Percentiles rank a stretch among this genome's conserved stretches.
These are phyloP conservation scores for Fistulifera pelliculosa DNA, from an alignment of 108 stramenopile species.

Conservation along the genomic window DNA sequence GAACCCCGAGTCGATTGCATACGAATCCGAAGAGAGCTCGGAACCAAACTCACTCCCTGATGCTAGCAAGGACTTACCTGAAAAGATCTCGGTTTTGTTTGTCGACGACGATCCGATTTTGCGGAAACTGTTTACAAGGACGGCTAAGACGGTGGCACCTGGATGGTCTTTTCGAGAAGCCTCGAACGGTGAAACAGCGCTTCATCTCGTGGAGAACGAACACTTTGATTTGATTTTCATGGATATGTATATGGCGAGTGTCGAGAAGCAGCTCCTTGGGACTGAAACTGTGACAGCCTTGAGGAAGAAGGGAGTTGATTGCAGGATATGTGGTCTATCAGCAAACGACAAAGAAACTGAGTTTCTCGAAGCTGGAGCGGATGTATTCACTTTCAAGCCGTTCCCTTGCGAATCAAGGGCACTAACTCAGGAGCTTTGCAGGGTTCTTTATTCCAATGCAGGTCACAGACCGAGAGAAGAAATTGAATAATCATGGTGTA, in stretches of 20 bases:
- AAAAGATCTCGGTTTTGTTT: constrained; percentile 15
- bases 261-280: constrained; percentile 18
- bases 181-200: constrained; percentile 21
- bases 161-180: constrained; percentile 15
- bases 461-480: background rate
- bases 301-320: constrained; percentile 5
- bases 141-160: constrained; percentile 6
- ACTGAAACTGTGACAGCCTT: constrained; percentile 13
- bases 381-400: constrained; percentile 48
- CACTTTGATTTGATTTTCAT: constrained; percentile 18
- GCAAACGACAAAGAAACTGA: constrained; percentile 41
- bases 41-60: background rate
- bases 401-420: constrained; percentile 30
- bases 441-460: background rate
- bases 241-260: constrained; percentile 20
- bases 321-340: constrained; percentile 19
- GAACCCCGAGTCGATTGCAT: background rate
- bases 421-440: background rate
- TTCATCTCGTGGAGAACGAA: constrained; percentile 6
- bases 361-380: constrained; percentile 40
- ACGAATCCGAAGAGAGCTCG: too few species aligned
- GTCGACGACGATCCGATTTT: constrained; percentile 22
- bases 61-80: background rate
- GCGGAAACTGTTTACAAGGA: constrained; percentile 16
- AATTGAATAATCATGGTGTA: too few species aligned